Evolutionary conservation across 2,329 filamentous ascomycete species (phyloP).

Genomic region (Orbilia quercus): DNA sequence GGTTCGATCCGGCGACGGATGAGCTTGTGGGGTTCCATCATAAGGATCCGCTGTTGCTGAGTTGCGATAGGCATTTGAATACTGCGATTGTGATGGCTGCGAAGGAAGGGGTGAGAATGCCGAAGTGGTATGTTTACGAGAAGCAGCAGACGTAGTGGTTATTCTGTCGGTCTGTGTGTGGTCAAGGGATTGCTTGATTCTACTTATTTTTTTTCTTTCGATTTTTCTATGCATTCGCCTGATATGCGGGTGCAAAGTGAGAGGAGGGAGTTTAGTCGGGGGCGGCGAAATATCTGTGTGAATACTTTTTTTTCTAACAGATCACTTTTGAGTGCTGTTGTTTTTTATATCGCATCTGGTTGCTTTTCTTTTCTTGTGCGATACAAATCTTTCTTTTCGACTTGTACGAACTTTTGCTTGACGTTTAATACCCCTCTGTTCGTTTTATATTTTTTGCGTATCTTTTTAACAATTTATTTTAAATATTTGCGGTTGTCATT

Average conservation of each 20-base stretch:
- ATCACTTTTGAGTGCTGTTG: no score
- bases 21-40: conserved; percentile 53
- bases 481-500: background rate
- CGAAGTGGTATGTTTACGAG: conserved; percentile 55
- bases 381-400: background rate
- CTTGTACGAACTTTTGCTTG: background rate
- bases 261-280: no score
- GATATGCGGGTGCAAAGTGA: no score
- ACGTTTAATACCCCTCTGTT: background rate
- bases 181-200: no score
- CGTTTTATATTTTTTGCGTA: background rate
- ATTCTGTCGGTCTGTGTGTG: no score
- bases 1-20: conserved; percentile 50
- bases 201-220: no score
- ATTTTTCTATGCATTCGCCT: no score
- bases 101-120: conserved; percentile 55
- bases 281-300: no score
- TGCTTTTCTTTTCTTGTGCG: conserved; percentile 2
- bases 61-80: conserved; percentile 50
- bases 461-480: background rate
- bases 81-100: conserved; percentile 55
- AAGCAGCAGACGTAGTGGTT: conserved; percentile 31
- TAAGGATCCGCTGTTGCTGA: conserved; percentile 46
- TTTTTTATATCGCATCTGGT: background rate
- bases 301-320: no score